phyloP scores from a whole-genome alignment of 345 rosid genomes.

The Linum trigynum region DNA sequence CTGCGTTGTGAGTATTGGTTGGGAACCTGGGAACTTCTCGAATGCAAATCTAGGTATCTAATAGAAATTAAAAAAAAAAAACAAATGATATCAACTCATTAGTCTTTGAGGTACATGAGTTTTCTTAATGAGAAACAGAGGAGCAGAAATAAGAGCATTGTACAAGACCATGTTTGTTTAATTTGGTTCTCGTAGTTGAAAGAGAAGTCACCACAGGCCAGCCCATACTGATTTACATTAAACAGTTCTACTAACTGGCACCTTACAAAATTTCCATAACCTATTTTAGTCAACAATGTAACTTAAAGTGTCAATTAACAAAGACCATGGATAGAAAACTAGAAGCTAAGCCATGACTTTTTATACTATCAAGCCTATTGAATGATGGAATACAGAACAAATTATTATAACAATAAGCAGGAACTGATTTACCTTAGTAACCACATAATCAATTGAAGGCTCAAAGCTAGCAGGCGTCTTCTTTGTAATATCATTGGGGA shows the following conservation, averaged over 20 bases:
- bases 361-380: background rate
- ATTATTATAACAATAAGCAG: background rate
- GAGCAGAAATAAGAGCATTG: no score
- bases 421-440: conserved; percentile 57
- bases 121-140: background rate
- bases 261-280: no score
- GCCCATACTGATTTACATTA: background rate
- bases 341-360: background rate
- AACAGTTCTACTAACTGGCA: background rate
- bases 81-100: background rate
- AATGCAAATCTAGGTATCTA: conserved; percentile 95
- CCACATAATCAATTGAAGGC: conserved; percentile 97
- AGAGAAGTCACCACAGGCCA: no score
- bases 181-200: no score
- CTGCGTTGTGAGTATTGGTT: conserved; percentile 78
- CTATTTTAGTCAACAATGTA: background rate
- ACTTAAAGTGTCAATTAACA: background rate
- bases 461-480: conserved; percentile 98
- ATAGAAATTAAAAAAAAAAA: background rate
- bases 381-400: background rate
- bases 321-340: background rate
- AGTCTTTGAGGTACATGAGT: background rate
- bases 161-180: no score
- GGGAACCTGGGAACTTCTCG: conserved; percentile 97
- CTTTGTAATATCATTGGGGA: conserved; percentile 95